These are phyloP conservation scores for Globisporangium mamillatum DNA, from an alignment of 352 stramenopile genomes.

Conservation along the genomic window DNA sequence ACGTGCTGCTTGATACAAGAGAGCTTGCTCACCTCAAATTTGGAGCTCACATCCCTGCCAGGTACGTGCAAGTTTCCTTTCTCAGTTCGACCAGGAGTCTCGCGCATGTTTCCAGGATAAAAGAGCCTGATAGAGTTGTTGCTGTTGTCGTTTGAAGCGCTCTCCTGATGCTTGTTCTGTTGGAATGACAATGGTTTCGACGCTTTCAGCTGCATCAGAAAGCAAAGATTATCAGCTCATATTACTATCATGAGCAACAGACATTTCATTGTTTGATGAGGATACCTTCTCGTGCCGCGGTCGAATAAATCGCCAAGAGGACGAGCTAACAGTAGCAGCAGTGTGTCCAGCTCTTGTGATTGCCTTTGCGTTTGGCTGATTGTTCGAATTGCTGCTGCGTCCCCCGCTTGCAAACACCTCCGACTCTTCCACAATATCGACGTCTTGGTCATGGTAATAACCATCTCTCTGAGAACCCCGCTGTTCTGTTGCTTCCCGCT, in stretches of 20 bases:
- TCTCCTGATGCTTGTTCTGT: not conserved
- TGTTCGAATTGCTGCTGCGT: not conserved
- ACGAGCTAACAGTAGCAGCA: not conserved
- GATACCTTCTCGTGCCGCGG: slow-evolving; percentile 21
- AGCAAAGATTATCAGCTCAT: not conserved
- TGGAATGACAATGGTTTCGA: not conserved
- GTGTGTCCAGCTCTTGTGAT: not conserved
- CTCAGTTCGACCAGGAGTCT: not conserved
- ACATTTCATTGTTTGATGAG: not conserved
- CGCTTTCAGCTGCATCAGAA: not conserved
- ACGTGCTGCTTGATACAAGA: not conserved
- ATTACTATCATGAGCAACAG: not conserved
- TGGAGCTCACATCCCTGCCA: slow-evolving; percentile 34
- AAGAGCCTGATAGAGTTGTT: slow-evolving; percentile 8
- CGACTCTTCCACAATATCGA: slow-evolving; percentile 3
- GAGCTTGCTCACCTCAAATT: slow-evolving; percentile 34
- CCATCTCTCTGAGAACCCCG: not conserved
- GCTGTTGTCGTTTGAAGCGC: not conserved
- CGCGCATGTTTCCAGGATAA: slow-evolving; percentile 5
- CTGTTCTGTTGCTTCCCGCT: not conserved
- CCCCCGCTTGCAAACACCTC: slow-evolving; percentile 10
- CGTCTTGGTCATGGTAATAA: not conserved
- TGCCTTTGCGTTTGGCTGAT: not conserved
- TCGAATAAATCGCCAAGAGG: slow-evolving; percentile 11
- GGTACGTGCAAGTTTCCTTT: not conserved